Evolutionary conservation across 805 yeast genomes (phyloP), one percentile per base, ranked within the genome.

Genomic region (Candida oleophila): DNA sequence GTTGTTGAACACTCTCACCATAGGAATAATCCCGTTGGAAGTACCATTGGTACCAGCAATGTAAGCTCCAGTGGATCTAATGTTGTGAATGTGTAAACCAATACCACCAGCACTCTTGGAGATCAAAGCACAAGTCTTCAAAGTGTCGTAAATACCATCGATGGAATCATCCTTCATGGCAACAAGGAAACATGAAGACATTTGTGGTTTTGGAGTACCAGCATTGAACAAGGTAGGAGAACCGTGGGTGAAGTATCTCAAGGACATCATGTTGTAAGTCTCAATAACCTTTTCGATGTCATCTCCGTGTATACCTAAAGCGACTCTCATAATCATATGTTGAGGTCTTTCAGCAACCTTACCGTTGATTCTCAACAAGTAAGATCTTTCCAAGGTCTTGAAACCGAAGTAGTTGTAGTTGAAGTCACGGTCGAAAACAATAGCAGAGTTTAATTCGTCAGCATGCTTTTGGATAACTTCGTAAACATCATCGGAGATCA

Each of bases 91-190:
- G 55, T 80, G 85, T 54, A 80, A 65, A 50, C 85, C 85, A 53
- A 80, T 79, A 59, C 85, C 85, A 57, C 85, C 85, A 35, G 85
- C 83, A 49, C 79, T 70, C 64, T 80, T 80, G 42, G 83, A 78
- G 52, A 80, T 80, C 57, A 77, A 63, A n/a, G 85, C 85, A 64
- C 82, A 75, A 44, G 81, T 77, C 61, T 80, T 78, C 55, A 80
- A 71, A 40, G 84, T 80, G 59, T 80, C 81, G 60, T 78, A 80
- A 53, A 80, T 80, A 49, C 85, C 84, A 42, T 80, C 85, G 48
- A 80, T 80, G 38, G 84, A 80, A 63, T 80, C 84, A 33, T 80
- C 84, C 56, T 77, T 69, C 84, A 80, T 80, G 41, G 83, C 84
- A 37, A 80, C 79, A 47, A 80, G 69, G 76, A 80, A 80, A 63